A percentile compares a stretch with the other conserved stretches of the same genome.
phyloP scores from a whole-genome alignment of 2,329 filamentous ascomycete species.

The Penicillium sumatraense region DNA sequence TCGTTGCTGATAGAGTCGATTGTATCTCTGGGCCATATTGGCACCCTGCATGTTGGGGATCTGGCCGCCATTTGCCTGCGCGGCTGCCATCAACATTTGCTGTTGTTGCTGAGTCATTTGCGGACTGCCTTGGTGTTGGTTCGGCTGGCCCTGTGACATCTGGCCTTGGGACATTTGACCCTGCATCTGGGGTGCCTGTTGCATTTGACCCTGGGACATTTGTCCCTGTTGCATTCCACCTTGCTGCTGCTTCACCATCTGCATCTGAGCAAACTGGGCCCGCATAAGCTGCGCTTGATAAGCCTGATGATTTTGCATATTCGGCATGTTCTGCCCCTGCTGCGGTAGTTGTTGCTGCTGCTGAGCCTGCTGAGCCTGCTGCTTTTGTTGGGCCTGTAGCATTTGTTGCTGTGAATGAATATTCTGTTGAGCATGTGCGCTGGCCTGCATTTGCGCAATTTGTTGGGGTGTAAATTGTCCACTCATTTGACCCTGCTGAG shows the following conservation, averaged over 20 bases:
- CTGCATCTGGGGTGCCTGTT: slow-evolving; percentile 23
- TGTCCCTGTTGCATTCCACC: slow-evolving; percentile 28
- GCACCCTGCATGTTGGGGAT: slow-evolving; percentile 35
- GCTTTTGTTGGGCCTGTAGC: slow-evolving; percentile 42
- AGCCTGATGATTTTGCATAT: slow-evolving; percentile 36
- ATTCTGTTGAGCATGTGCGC: slow-evolving; percentile 51
- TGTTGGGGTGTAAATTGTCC: slow-evolving; percentile 47
- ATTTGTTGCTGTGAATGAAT: slow-evolving; percentile 48
- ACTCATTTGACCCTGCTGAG: slow-evolving; percentile 42
- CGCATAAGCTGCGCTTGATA: slow-evolving; percentile 45
- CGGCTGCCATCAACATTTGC: slow-evolving; percentile 44
- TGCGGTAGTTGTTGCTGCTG: slow-evolving; percentile 26
- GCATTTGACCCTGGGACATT: slow-evolving; percentile 11
- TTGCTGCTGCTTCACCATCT: slow-evolving; percentile 42
- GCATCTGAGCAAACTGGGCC: slow-evolving; percentile 44
- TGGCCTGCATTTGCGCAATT: slow-evolving; percentile 48
- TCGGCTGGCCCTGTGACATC: slow-evolving; percentile 16
- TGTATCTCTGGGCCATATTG: slow-evolving; percentile 39
- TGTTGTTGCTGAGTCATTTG: slow-evolving; percentile 42
- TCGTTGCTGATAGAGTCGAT: slow-evolving; percentile 41
- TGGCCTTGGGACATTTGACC: slow-evolving; percentile 10
- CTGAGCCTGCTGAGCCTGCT: slow-evolving; percentile 32
- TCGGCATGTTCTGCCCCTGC: slow-evolving; percentile 23
- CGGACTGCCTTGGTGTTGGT: slow-evolving; percentile 37
- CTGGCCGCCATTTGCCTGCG: slow-evolving; percentile 44